Base-by-base conservation (phyloP, 176 grass and related monocot species). In the Melocanna baccifera region DNA sequence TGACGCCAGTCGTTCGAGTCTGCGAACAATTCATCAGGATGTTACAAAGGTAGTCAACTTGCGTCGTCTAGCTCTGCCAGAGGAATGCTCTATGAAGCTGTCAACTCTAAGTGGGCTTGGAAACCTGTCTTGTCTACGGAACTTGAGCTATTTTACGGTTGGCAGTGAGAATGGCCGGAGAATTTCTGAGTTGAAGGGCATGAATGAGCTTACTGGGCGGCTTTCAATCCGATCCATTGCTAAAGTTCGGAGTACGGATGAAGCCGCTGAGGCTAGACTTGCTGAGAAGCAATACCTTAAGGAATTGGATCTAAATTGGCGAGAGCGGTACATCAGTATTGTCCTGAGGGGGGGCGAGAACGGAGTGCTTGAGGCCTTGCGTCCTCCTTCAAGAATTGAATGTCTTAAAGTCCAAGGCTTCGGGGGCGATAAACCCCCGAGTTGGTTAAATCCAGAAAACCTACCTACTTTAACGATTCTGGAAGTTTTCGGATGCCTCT, bases 181-280 rank as follows among this genome's bases (percentile, higher is more conserved):
- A 0, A 36, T 36, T 36, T 36, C 34, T 36, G 34, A 36, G 34
- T 36, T 36, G 34, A 36, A 36, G 34, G 0, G 34, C 34, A 36
- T 36, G 34, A 20, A 25, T 89, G 10, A 78, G 23, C 34, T 36
- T 0, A 36, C 0, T 53, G 71, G 66, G 43, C 37, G 0, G n/a
- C 81, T 89, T 4, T 8, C 0, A 22, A 74, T 89, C 28, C 25
- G 0, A 42, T 39, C 3, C 51, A 47, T 90, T 51, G 2, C 1
- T 50, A 34, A 42, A 18, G 46, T 90, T 10, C 5, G 13, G 12
- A 67, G 19, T 39, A 28, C 9, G 18, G 59, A 70, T 18, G 82
- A 75, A 39, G 88, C 83, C 63, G 76, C 50, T 51, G 76, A 68
- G 74, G 83, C 88, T 51, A 76, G 20, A 1, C 83, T 89, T 77